Base-by-base conservation (phyloP, 306 rosid species). In the Trifolium repens region DNA sequence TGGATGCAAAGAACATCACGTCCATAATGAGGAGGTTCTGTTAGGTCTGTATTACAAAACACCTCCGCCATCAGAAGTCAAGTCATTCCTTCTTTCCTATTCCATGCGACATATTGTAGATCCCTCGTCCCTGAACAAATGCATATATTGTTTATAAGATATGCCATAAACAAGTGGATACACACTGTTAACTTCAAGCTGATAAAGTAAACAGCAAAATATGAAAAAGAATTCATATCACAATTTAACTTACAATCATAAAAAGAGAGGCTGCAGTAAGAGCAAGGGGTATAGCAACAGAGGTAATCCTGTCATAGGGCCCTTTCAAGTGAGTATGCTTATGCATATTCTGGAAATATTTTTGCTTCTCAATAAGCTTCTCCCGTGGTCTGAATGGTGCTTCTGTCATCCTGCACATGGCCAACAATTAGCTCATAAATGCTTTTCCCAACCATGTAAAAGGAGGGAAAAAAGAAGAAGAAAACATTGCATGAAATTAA, bases 71-170 rank as follows among this genome's bases (percentile, higher is more conserved):
- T 80, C 52, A 37, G 37, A 74, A 78, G 32, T 80, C 40, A 50
- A 57, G 22, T 94, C 93, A 94, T 83, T 91, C 97, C 75, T 94
- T 92, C 96, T 94, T 94, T 47, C 99, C 99, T 6, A 89, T 94
- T 50, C 99, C 99, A 71, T 89, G 91, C 1, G 96, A 87, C 97
- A 94, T 81, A 68, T 94, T 90, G 72, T 94, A 94, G 77, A 92
- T 81, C 46, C 99, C 99, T 37, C 93, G 88, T 60, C 96, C 99
- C 99, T 94, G 92, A 6, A 61, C 30, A 63, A 65, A 68, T 14
- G 14, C 34, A 49, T 10, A 64, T 40, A 53, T 52, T 35, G 66
- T 49, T 26, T 0, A 39, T 59, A 3, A 60, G 47, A 72, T 65
- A 61, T 43, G 12, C 35, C 52, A 54, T 52, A 64, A 22, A 54